Evolutionary conservation across 2,329 filamentous ascomycete genomes (phyloP), one percentile per base, ranked within the genome.

Genomic region (Colletotrichum lindemuthianum): DNA sequence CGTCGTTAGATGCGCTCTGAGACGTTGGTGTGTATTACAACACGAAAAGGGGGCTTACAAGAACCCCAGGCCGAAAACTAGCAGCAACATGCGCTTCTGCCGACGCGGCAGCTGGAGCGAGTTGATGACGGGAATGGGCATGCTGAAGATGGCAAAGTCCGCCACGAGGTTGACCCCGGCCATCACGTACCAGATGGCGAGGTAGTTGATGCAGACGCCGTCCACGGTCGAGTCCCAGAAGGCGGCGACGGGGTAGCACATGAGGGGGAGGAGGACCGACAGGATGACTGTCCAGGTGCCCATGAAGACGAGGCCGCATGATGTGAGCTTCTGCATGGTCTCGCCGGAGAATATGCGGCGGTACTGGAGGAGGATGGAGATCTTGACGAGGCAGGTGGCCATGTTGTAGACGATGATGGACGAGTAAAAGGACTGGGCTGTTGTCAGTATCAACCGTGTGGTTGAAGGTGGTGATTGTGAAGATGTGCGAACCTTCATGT

Each of bases 331-430:
- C 41, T 71, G 68, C 32, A 73, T 74, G 13, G 52, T 60, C 1
- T 59, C 55, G n/a, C 70, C 68, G 13, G 71, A 57, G 58, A 80
- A 79, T 24, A 79, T 76, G 24, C 77, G 75, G 2, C 75, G 73
- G 71, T 79, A 79, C 48, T 77, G 77, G n/a, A 78, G 68, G 7
- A 78, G 65, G 50, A 79, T 76, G 5, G 77, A 77, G 13, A 75
- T 69, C 68, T 79, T 79, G 65, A 74, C 74, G 16, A 75, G 39
- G 54, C 70, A 72, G 39, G 77, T 71, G 11, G 72, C 67, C 16
- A 73, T 24, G 67, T 76, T 77, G 69, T 78, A 79, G 24, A 73
- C 65, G 33, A 76, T 48, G 32, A 78, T 75, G n/a, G 72, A 71
- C 8, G 69, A 61, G 49, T 73, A 76, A 7, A 79, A 70, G 0